Conservation (phyloP, 495 filamentous ascomycete genomes). For the Talaromyces proteolyticus region DNA sequence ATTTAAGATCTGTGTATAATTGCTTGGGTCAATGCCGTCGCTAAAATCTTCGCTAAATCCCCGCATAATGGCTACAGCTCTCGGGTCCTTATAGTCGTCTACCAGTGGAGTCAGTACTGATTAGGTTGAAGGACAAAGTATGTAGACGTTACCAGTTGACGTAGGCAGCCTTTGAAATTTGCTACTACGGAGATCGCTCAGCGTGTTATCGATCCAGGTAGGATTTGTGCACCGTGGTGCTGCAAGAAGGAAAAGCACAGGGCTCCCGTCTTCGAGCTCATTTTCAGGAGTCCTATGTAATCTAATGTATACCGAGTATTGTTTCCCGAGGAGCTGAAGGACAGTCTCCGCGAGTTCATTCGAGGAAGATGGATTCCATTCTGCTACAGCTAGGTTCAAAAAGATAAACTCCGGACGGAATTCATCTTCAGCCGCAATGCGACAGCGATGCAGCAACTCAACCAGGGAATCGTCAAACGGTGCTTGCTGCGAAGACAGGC, state of each 20-base stretch:
- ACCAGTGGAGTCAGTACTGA: neutral
- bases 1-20: neutral
- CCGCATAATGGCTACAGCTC: neutral
- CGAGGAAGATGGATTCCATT: neutral
- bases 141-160: neutral
- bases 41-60: neutral
- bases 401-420: neutral
- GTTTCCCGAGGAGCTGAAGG: neutral
- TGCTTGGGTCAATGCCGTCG: neutral
- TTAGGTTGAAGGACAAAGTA: neutral
- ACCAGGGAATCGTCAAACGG: neutral
- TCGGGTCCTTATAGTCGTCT: neutral
- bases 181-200: neutral
- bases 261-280: neutral
- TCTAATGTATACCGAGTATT: neutral
- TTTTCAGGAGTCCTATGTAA: neutral
- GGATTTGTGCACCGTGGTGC: neutral
- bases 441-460: neutral
- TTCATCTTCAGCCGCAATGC: neutral
- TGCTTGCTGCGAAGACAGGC: neutral
- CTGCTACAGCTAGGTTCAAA: neutral
- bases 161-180: neutral
- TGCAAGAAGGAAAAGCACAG: neutral
- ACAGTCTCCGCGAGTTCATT: neutral
- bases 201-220: neutral